These are phyloP conservation scores for Bacterosira constricta DNA, from an alignment of 108 stramenopile species.

Conservation along the genomic window DNA sequence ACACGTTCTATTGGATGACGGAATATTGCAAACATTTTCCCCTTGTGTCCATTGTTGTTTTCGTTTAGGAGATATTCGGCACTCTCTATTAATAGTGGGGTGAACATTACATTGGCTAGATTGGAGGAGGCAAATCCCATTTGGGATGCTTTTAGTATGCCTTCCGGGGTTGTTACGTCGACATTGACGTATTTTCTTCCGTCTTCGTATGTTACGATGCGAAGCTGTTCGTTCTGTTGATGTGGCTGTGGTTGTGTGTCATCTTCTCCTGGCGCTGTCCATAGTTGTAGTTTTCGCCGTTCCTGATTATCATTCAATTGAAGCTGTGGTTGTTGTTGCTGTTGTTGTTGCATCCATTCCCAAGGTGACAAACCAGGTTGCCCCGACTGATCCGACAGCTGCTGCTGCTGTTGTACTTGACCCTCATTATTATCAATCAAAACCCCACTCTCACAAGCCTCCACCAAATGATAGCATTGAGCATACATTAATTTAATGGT, in stretches of 20 bases:
- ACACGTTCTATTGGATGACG: slow-evolving; percentile 1
- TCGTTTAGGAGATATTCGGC: slow-evolving; percentile 29
- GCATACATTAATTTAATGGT: slow-evolving; percentile 50
- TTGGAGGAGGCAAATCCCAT: slow-evolving; percentile 32
- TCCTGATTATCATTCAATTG: neutral
- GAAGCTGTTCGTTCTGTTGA: slow-evolving; percentile 2
- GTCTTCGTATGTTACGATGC: slow-evolving; percentile 37
- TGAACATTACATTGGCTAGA: slow-evolving; percentile 49
- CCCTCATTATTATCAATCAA: slow-evolving; percentile 3
- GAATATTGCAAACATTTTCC: neutral
- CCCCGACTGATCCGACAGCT: neutral
- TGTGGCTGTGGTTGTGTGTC: neutral
- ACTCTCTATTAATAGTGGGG: slow-evolving; percentile 31
- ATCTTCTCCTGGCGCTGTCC: neutral
- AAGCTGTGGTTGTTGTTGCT: neutral
- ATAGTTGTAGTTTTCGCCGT: neutral
- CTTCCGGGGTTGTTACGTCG: slow-evolving; percentile 40
- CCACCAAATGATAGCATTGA: slow-evolving; percentile 39
- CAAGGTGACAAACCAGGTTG: neutral
- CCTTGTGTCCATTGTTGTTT: too few species aligned
- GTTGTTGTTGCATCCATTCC: slow-evolving; percentile 15
- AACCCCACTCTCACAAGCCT: slow-evolving; percentile 43
- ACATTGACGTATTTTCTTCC: slow-evolving; percentile 55
- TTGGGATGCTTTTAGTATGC: slow-evolving; percentile 34
- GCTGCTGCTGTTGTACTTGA: neutral